Base-by-base conservation (phyloP, 139 green algal species). In the Chlorella sp. region DNA sequence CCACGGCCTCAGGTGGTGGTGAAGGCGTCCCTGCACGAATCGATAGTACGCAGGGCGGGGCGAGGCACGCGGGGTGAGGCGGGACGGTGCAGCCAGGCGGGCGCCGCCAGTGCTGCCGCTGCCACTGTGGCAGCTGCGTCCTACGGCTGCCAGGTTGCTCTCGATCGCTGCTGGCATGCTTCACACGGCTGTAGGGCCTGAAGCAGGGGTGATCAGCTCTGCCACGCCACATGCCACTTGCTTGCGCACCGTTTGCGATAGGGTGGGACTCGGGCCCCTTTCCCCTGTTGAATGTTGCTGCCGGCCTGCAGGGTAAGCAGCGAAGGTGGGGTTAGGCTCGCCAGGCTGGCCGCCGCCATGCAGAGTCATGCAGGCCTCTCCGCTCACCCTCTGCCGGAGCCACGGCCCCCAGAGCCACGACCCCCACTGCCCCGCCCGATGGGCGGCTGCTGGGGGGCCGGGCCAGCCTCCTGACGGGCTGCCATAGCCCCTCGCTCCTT, bases 221-320 rank as follows among this genome's bases (percentile, higher is more conserved):
- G 48, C 48, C 48, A 57, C 48, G 48, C 48, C 48, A 57, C 48
- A 57, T 16, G 32, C 64, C 2, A 34, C 32, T 53, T 42, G 75
- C 42, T 30, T 1, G 40, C 85, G 85, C 85, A 89, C 85, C 85
- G 75, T 89, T 89, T 15, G 69, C 32, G 32, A 89, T n/a, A 7
- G 85, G 85, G 42, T 89, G 85, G 36, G 32, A 61, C 71, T 82
- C 85, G 15, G 85, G 85, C 19, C 85, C 85, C 85, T 83, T 82
- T 53, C n/a, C 57, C 64, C 66, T 80, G 64, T 79, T 73, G 15
- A 37, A 30, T 75, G 57, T 2, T 37, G 57, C 53, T 57, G 81
- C 81, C 18, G 81, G 81, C 53, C 81, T 86, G 81, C 48, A 42
- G 14, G 48, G 48, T 37, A 32, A 26, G 79, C 42, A 53, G 48